Evolutionary conservation across 345 rosid genomes (phyloP), one percentile per base, ranked within the genome.

Genomic region (Eucalyptus globulus): DNA sequence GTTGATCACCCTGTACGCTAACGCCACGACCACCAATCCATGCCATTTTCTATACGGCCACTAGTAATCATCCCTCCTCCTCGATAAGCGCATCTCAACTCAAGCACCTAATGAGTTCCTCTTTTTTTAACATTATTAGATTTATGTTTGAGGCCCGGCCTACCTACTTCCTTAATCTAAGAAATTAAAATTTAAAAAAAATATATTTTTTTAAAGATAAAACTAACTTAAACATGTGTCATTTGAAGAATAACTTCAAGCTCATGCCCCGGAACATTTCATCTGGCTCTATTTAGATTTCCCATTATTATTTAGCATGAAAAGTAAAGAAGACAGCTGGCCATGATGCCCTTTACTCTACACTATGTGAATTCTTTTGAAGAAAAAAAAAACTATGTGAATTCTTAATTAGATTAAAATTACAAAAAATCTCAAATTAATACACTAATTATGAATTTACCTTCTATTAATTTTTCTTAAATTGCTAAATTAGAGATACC

Each of bases 371-470:
- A 53, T 53, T 53, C 24, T 53, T 53, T 53, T 4, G 56, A 7
- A 9, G 4, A 69, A 34, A 6, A 69, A n/a, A n/a, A 26, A 40
- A 11, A 37, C 7, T 21, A 40, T 1, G 1, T 21, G 14, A 21
- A 19, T 72, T 72, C 14, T 37, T 37, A 2, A 19, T 19, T 53
- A 8, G 0, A 53, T 19, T 53, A 19, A 19, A 19, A 53, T 19
- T 2, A 53, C 5, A 0, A 53, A 53, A 8, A 53, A 53, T 8
- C 22, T 51, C 9, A 17, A 53, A 53, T 1, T 53, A 0, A 53
- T 19, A 53, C 0, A 19, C 0, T 19, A 19, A 53, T 53, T 4
- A 19, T 19, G 1, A 53, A 53, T 53, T 8, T 53, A 3, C 1
- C 1, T 0, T 19, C 1, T 8, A 8, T 53, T 2, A 19, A 53